Conservation (phyloP, 805 yeast species). For the Yarrowia sp. region DNA sequence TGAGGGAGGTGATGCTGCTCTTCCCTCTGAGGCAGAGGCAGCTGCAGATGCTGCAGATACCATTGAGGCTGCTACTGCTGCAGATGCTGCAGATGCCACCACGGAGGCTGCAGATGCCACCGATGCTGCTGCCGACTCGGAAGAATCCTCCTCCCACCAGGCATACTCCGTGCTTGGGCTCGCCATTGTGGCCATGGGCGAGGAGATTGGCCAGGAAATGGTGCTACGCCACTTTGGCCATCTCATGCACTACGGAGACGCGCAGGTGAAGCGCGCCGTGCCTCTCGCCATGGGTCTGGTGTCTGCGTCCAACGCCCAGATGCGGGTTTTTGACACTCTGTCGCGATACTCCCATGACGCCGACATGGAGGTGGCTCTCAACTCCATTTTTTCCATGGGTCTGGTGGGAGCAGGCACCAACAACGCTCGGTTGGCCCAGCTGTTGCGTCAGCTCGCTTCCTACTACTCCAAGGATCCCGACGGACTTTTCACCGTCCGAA, state of each 20-base stretch:
- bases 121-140: too few relatives aligned
- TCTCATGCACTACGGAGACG: constrained; percentile 95
- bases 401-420: constrained; percentile 98
- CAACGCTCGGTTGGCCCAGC: constrained; percentile 95
- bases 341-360: constrained; percentile 96
- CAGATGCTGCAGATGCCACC: constrained; percentile 35
- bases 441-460: constrained; percentile 88
- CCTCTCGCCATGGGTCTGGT: constrained; percentile 98
- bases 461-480: constrained; percentile 90
- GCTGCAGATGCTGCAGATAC: constrained; percentile 32
- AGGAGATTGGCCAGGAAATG: constrained; percentile 97
- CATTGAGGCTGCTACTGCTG: constrained; percentile 28
- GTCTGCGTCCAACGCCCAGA: constrained; percentile 89
- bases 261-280: constrained; percentile 85
- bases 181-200: constrained; percentile 95
- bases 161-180: constrained; percentile 93
- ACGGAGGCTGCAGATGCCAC: constrained; percentile 35
- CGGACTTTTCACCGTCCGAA: constrained; percentile 84
- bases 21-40: constrained; percentile 35
- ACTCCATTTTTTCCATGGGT: constrained; percentile 96
- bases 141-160: constrained; percentile 44
- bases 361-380: constrained; percentile 88
- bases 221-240: constrained; percentile 94
- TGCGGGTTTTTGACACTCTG: constrained; percentile 93
- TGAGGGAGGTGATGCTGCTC: constrained; percentile 26